Conservation (phyloP, 768 basidiomycete species). For the Tylopilus vinaceipallidus region DNA sequence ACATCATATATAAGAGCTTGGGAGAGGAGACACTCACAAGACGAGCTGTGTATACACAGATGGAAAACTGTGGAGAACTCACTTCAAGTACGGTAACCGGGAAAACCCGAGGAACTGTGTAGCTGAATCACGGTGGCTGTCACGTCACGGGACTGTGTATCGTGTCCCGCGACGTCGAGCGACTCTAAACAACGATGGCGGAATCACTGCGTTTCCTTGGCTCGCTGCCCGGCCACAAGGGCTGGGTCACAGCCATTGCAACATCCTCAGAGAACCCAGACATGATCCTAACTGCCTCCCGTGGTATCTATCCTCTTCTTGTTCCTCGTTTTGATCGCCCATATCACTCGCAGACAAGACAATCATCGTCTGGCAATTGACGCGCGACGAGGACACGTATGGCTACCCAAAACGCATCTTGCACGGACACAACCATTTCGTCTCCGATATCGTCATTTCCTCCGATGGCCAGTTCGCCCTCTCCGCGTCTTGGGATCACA, state of each 20-base stretch:
- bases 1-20: constrained; percentile 34
- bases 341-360: constrained; percentile 93
- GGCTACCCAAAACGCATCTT: constrained; percentile 98
- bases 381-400: constrained; percentile 86
- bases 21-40: constrained; percentile 16
- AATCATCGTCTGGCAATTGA: constrained; percentile 99
- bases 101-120: constrained; percentile 49
- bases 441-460: constrained; percentile 97
- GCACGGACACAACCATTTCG: constrained; percentile 99
- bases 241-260: constrained; percentile 98
- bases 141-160: constrained; percentile 39
- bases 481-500: constrained; percentile 99
- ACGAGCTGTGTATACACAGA: neutral
- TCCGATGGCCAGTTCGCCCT: constrained; percentile 99
- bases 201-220: constrained; percentile 91
- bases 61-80: neutral
- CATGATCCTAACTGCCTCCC: constrained; percentile 97
- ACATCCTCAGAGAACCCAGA: constrained; percentile 99
- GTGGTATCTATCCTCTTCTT: constrained; percentile 57
- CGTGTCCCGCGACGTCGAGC: constrained; percentile 24
- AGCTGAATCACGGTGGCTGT: constrained; percentile 67
- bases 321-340: constrained; percentile 19
- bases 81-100: no score
- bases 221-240: constrained; percentile 88
- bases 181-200: constrained; percentile 50